Evolutionary conservation across 179 eudicot species (phyloP).

Genomic region (Amaranthus tricolor): DNA sequence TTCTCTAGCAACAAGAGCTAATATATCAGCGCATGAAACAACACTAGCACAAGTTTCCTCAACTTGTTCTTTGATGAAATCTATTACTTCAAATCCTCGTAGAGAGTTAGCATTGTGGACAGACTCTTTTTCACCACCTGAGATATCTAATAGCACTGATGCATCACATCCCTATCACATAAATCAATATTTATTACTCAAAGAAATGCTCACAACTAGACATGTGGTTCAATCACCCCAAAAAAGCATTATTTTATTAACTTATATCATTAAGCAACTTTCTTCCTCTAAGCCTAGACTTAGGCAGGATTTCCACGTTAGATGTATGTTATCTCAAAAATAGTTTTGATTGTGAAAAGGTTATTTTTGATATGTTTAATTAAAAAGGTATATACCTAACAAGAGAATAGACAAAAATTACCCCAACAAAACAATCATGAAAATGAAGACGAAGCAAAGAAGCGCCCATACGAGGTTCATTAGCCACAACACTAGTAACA

Average conservation of each 20-base stretch:
- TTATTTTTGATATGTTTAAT: too few relatives aligned
- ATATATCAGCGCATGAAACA: conserved; percentile 31
- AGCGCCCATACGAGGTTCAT: conserved; percentile 40
- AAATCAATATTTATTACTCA: not conserved
- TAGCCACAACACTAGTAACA: conserved; percentile 15
- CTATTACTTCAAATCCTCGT: conserved; percentile 23
- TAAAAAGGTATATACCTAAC: too few relatives aligned
- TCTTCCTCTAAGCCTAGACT: too few relatives aligned
- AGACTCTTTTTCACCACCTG: conserved; percentile 3
- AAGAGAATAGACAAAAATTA: not conserved
- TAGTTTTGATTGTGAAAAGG: too few relatives aligned
- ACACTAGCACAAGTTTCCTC: not conserved
- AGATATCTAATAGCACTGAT: not conserved
- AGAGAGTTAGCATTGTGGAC: not conserved
- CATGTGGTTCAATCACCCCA: too few relatives aligned
- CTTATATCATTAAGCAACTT: too few relatives aligned
- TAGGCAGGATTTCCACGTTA: too few relatives aligned
- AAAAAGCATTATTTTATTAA: too few relatives aligned
- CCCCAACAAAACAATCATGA: conserved; percentile 51
- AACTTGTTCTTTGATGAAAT: conserved; percentile 17
- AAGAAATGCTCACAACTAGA: too few relatives aligned
- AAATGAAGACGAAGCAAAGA: conserved; percentile 25
- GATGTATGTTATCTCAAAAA: too few relatives aligned
- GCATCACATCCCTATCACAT: conserved; percentile 12
- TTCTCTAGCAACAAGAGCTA: conserved; percentile 26